A percentile compares a stretch with the other conserved stretches of the same genome.
Evolutionary conservation across 495 filamentous ascomycete species (phyloP).

Genomic region (Xylaria flabelliformis): DNA sequence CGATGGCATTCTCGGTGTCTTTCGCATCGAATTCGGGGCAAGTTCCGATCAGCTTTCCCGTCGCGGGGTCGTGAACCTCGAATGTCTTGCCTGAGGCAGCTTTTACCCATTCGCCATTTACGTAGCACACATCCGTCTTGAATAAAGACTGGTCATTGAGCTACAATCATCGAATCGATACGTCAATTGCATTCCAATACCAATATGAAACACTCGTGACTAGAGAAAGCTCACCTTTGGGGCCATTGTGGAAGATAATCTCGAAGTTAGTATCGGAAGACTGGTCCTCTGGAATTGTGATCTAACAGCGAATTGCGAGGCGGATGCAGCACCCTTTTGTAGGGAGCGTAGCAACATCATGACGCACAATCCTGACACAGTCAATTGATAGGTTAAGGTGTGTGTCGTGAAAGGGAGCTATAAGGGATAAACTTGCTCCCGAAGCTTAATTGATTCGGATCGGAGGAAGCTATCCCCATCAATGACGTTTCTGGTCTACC

Average conservation of each 20-base stretch:
- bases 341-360: constrained; percentile 37
- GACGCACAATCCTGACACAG: not conserved
- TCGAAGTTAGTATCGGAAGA: constrained; percentile 43
- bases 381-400: not conserved
- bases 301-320: constrained; percentile 38
- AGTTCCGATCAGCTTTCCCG: constrained; percentile 77
- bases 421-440: not conserved
- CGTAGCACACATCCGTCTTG: constrained; percentile 77
- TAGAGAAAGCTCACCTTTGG: constrained; percentile 45
- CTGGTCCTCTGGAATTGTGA: constrained; percentile 47
- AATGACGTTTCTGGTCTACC: constrained; percentile 7
- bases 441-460: not conserved
- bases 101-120: constrained; percentile 84
- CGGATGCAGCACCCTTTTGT: constrained; percentile 45
- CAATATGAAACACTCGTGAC: not conserved
- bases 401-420: not conserved
- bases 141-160: constrained; percentile 84
- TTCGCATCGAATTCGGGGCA: constrained; percentile 79
- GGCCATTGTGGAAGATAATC: constrained; percentile 52
- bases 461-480: not conserved
- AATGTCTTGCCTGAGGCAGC: constrained; percentile 81
- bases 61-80: constrained; percentile 80
- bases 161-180: constrained; percentile 46
- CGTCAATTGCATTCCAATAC: constrained; percentile 1
- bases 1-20: constrained; percentile 81